Conservation (phyloP, 2,329 filamentous ascomycete species). For the Apiospora kogelbergensis region DNA sequence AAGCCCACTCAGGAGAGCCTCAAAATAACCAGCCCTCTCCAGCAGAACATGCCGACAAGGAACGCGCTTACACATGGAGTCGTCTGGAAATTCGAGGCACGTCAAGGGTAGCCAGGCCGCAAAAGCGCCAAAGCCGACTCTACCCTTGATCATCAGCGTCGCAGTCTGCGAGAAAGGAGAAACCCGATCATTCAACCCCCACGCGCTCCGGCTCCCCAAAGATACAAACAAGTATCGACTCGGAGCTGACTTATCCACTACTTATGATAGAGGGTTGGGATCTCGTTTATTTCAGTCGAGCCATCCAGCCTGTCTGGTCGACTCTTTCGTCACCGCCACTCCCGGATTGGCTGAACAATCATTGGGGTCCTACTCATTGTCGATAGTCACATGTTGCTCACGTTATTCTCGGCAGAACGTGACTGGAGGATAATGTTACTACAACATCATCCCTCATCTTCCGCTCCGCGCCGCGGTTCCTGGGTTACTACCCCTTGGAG, state of each 20-base stretch:
- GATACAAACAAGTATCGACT: not conserved
- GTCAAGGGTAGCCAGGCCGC: not conserved
- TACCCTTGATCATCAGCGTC: not conserved
- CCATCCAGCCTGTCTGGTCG: not conserved
- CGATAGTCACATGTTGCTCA: slow-evolving; percentile 8
- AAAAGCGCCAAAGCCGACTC: slow-evolving; percentile 6
- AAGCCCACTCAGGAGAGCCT: not conserved
- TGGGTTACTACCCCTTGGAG: not conserved
- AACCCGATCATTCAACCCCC: not conserved
- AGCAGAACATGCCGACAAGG: not conserved
- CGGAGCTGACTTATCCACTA: not conserved
- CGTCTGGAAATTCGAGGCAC: not conserved
- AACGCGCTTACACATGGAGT: not conserved
- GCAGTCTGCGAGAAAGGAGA: not conserved
- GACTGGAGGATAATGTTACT: not conserved
- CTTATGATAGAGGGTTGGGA: not conserved
- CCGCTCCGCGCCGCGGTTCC: not conserved
- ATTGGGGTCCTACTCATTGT: not conserved
- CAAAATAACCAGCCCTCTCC: not conserved
- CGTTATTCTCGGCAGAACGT: slow-evolving; percentile 4
- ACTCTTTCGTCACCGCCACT: not conserved
- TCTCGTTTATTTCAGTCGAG: not conserved
- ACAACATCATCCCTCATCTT: not conserved
- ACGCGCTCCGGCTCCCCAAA: not conserved
- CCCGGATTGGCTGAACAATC: not conserved